Evolutionary conservation across 768 basidiomycete genomes (phyloP).

Genomic region (Rhodotorula paludigena): DNA sequence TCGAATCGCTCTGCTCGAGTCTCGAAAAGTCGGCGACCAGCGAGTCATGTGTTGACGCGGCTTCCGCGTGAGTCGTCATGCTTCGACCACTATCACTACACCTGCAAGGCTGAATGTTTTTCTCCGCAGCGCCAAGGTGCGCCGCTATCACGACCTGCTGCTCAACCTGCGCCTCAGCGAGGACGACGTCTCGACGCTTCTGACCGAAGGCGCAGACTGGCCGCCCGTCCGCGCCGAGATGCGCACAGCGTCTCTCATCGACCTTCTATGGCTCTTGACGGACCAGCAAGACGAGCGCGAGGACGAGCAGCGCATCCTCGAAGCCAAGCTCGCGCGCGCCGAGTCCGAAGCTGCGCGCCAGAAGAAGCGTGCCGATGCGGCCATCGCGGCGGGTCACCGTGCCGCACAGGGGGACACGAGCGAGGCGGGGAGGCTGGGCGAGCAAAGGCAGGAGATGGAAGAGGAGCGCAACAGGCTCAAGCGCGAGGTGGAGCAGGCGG

Average conservation of each 20-base stretch:
- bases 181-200: slow-evolving; percentile 11
- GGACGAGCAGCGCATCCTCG: background rate
- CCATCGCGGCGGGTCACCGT: background rate
- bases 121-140: background rate
- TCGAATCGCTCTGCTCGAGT: background rate
- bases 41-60: background rate
- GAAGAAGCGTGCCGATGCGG: background rate
- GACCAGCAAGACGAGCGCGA: slow-evolving; percentile 6
- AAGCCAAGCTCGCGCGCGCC: background rate
- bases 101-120: background rate
- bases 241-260: background rate
- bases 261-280: slow-evolving; percentile 17
- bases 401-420: no score
- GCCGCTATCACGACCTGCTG: slow-evolving; percentile 12
- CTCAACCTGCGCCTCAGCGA: slow-evolving; percentile 14
- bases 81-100: no score
- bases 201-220: background rate
- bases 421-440: background rate
- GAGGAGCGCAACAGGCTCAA: background rate
- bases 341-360: background rate
- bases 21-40: no score
- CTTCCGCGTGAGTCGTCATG: background rate
- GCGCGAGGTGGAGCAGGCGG: background rate
- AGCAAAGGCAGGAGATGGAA: background rate
- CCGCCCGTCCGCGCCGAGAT: background rate